Evolutionary conservation across 345 rosid genomes (phyloP).

Genomic region (Ailanthus altissimus): DNA sequence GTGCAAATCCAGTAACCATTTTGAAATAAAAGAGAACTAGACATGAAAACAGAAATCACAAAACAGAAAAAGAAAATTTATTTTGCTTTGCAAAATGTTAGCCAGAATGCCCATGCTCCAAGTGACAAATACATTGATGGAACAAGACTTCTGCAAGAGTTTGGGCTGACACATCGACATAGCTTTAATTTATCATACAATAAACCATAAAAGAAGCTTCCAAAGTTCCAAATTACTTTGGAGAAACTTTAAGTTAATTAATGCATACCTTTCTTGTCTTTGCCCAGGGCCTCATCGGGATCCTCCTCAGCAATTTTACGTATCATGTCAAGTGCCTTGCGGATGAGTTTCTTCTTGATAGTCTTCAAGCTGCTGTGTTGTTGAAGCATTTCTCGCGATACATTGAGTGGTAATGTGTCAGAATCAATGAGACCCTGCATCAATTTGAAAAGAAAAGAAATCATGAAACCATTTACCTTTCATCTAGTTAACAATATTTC

Average conservation of each 20-base stretch:
- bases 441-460: slow-evolving; percentile 15
- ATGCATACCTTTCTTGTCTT: slow-evolving; percentile 70
- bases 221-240: neutral
- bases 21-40: neutral
- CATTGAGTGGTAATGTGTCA: slow-evolving; percentile 89
- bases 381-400: slow-evolving; percentile 98
- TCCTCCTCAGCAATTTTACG: slow-evolving; percentile 89
- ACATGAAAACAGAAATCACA: neutral
- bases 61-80: neutral
- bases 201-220: neutral
- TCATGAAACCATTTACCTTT: neutral
- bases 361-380: slow-evolving; percentile 94
- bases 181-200: neutral
- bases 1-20: neutral
- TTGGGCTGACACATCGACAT: neutral
- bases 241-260: slow-evolving; percentile 2
- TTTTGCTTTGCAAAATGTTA: neutral
- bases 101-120: neutral
- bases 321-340: slow-evolving; percentile 96
- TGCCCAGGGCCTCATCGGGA: slow-evolving; percentile 73
- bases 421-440: slow-evolving; percentile 98
- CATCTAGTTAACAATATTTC: neutral
- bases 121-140: neutral
- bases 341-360: slow-evolving; percentile 93
- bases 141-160: neutral